Base-by-base conservation (phyloP, 306 rosid species). In the Betula pendula region DNA sequence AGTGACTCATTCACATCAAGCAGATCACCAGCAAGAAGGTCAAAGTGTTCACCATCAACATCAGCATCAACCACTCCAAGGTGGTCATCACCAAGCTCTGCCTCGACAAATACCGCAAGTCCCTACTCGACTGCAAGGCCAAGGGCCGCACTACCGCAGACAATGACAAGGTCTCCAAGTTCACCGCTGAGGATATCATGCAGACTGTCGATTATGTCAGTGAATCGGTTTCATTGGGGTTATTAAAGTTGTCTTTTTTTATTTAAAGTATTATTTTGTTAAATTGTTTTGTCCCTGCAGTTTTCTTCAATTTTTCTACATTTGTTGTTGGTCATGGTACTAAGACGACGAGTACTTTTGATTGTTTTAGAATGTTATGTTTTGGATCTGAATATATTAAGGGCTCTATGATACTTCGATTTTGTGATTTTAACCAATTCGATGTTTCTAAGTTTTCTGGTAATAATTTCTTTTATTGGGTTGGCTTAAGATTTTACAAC, bases 1-100 rank as follows among this genome's bases (percentile, higher is more conserved):
- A 94, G 69, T 94, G 97, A 96, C 93, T 90, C n/a, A 92, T 94
- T 73, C 98, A 94, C 87, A 84, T 94, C 58, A 97, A 94, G 76
- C 89, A 96, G 9, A 90, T 92, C 43, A 94, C 98, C 0, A 86
- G 97, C 0, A 97, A 94, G 86, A 94, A 94, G 90, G 97, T 94
- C 0, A 94, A 90, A 40, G 98, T 97, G 0, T 89, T 93, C 8
- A 94, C 98, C 22, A 96, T 94, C 16, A 92, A 94, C 40, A 96
- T 94, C 10, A 97, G 97, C 3, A 81, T 94, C 81, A 76, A 92
- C 77, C 95, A 97, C 0, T 92, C 97, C 0, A 94, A 94, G 80
- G 90, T 85, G 6, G 84, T 94, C 9, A 80, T 94, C 73, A 90
- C 97, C 17, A 94, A 94, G 90, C 87, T 94, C 71, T 79, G 90